Percentiles rank a stretch among this genome's conserved stretches.
Evolutionary conservation across 139 green algal species (phyloP).

Genomic region (Asterochloris erici): DNA sequence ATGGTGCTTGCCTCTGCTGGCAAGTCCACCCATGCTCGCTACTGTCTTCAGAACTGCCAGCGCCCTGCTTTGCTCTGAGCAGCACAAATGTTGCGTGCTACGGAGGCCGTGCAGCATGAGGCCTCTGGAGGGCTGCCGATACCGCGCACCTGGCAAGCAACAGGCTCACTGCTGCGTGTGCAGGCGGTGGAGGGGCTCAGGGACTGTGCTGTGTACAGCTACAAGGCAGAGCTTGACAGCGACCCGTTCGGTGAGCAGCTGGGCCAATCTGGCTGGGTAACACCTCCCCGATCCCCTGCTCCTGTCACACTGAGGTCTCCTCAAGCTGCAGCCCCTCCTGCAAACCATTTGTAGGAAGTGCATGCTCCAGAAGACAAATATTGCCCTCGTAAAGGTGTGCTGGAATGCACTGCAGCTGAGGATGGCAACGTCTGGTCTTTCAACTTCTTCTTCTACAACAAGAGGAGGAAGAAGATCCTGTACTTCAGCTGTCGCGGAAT

Average conservation of each 20-base stretch:
- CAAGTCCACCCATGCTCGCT: too few species aligned
- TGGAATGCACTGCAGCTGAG: conserved; percentile 51
- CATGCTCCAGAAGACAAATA: neutral
- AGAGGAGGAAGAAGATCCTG: conserved; percentile 88
- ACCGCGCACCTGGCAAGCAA: neutral
- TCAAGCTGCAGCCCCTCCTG: too few species aligned
- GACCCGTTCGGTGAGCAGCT: conserved; percentile 74
- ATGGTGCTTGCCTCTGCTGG: too few species aligned
- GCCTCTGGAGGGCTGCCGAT: too few species aligned
- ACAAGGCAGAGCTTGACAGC: conserved; percentile 78
- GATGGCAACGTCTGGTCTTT: conserved; percentile 88
- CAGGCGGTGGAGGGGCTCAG: conserved; percentile 77
- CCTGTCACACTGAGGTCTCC: too few species aligned
- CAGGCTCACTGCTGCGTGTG: neutral
- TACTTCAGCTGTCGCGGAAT: conserved; percentile 70
- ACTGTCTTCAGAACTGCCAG: too few species aligned
- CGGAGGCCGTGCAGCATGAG: too few species aligned
- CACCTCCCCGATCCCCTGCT: too few species aligned
- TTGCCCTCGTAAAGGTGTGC: neutral
- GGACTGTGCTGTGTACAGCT: conserved; percentile 94
- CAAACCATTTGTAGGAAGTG: neutral
- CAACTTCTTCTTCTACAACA: conserved; percentile 99
- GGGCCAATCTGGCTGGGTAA: neutral
- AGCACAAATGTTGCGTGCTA: too few species aligned
- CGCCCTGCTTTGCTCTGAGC: too few species aligned